Evolutionary conservation across 2,329 filamentous ascomycete species (phyloP).

Genomic region (Epichloe sp.): DNA sequence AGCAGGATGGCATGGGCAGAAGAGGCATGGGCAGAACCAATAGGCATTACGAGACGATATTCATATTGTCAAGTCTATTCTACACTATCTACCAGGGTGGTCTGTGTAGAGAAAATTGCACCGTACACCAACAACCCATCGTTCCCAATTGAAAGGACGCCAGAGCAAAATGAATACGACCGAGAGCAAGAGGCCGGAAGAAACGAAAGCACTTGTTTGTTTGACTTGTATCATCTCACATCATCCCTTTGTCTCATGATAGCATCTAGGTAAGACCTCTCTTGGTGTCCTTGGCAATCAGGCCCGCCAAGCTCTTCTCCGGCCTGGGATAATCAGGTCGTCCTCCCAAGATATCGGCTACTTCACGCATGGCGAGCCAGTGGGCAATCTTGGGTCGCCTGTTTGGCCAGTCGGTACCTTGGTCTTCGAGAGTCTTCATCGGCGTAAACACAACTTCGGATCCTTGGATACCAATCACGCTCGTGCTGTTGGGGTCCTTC

Average conservation of each 20-base stretch:
- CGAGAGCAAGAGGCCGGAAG: not conserved
- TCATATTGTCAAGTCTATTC: no score
- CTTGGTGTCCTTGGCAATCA: conserved; percentile 48
- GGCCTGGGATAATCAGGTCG: conserved; percentile 42
- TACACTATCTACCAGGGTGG: no score
- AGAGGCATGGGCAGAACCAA: no score
- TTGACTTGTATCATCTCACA: not conserved
- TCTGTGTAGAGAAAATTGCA: no score
- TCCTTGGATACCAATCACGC: conserved; percentile 86
- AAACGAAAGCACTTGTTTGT: not conserved
- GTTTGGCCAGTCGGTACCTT: conserved; percentile 87
- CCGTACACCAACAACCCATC: not conserved
- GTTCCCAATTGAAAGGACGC: not conserved
- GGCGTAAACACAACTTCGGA: conserved; percentile 78
- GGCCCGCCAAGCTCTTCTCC: conserved; percentile 35
- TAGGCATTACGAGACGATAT: no score
- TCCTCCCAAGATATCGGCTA: conserved; percentile 76
- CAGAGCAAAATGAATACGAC: not conserved
- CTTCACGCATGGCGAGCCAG: conserved; percentile 69
- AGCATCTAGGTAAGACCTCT: conserved; percentile 26
- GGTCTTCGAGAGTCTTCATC: conserved; percentile 67
- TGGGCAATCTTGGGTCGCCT: conserved; percentile 71
- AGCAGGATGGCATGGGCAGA: no score
- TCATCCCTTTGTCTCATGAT: not conserved
- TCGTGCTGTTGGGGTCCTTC: conserved; percentile 57